Evolutionary conservation across 2,329 filamentous ascomycete species (phyloP), one percentile per base, ranked within the genome.

Genomic region (Diplodia intermedia): DNA sequence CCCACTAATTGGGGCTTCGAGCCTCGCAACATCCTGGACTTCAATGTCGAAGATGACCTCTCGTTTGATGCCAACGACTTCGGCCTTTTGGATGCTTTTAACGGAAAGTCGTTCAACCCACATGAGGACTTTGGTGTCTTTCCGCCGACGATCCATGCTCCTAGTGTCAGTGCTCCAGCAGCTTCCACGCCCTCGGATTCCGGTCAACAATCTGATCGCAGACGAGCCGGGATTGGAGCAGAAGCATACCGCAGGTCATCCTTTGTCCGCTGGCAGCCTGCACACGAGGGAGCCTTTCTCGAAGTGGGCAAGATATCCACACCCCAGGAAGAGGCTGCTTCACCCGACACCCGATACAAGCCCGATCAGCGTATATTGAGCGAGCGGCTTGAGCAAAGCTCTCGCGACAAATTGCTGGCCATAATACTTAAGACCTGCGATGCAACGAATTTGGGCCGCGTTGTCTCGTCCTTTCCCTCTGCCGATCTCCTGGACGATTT

Each of bases 401-500:
- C 79, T 23, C 77, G 82, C 36, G 90, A 92, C 75, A 84, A 84
- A 56, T 84, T 91, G 1, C 79, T 92, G 67, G 88, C 86, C 12
- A 83, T 91, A 68, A 85, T 91, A 1, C 79, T 92, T 43, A 82
- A 84, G 61, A 87, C 85, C 4, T 89, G 86, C 71, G 85, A 84
- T 56, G 78, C 79, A 2, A 72, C 85, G 77, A 78, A 84, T 77
- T 77, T 84, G 74, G 71, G 71, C 69, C 84, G 81, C 61, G 85
- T 87, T 23, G 86, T 84, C 20, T 85, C 83, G 1, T 88, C 88
- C 0, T 91, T 91, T 70, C 88, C 88, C 0, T 87, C 86, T 1
- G 82, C 86, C 20, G 85, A 87, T 26, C 76, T 88, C 15, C 80
- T 90, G 69, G 88, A 90, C 71, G 86, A 84, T 11, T 80, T 90